Evolutionary conservation across 2,329 filamentous ascomycete genomes (phyloP).

Genomic region (Fusarium sp.): DNA sequence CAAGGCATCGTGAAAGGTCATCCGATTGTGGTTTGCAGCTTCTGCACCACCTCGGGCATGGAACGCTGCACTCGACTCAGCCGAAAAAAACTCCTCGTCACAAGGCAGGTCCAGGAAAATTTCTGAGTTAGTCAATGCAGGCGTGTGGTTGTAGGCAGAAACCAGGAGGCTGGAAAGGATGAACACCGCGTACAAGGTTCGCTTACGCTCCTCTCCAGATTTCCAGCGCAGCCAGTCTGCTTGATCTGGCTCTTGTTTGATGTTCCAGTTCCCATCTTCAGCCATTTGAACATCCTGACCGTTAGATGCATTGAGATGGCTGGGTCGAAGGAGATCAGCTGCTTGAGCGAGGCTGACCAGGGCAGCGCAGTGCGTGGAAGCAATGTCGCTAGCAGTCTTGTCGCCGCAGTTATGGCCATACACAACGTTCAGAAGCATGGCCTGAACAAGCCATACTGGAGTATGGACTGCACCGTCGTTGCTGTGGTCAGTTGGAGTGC

Average conservation of each 20-base stretch:
- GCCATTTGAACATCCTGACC: slow-evolving; percentile 71
- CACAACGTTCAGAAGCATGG: slow-evolving; percentile 95
- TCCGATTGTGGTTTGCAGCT: slow-evolving; percentile 77
- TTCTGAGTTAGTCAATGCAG: slow-evolving; percentile 93
- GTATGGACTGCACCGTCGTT: slow-evolving; percentile 78
- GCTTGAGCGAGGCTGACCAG: slow-evolving; percentile 92
- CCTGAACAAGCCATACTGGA: slow-evolving; percentile 94
- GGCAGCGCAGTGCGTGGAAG: slow-evolving; percentile 91
- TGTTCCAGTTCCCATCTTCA: slow-evolving; percentile 65
- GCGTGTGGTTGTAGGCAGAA: slow-evolving; percentile 92
- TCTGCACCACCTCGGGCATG: slow-evolving; percentile 80
- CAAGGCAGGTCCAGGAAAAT: slow-evolving; percentile 91
- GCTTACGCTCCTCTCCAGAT: slow-evolving; percentile 88
- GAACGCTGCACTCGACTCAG: slow-evolving; percentile 87
- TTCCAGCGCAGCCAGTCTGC: slow-evolving; percentile 88
- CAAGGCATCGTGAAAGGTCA: slow-evolving; percentile 86
- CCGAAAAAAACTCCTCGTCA: slow-evolving; percentile 91
- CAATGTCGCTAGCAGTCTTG: slow-evolving; percentile 90
- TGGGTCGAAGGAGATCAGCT: slow-evolving; percentile 76
- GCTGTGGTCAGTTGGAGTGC: slow-evolving; percentile 63
- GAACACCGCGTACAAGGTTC: slow-evolving; percentile 92
- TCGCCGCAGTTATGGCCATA: slow-evolving; percentile 97
- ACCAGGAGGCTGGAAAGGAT: slow-evolving; percentile 92
- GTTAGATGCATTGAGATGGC: slow-evolving; percentile 61
- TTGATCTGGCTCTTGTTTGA: slow-evolving; percentile 66